phyloP scores from a whole-genome alignment of 2,329 filamentous ascomycete species.

The Aspergillus novoparasiticus region DNA sequence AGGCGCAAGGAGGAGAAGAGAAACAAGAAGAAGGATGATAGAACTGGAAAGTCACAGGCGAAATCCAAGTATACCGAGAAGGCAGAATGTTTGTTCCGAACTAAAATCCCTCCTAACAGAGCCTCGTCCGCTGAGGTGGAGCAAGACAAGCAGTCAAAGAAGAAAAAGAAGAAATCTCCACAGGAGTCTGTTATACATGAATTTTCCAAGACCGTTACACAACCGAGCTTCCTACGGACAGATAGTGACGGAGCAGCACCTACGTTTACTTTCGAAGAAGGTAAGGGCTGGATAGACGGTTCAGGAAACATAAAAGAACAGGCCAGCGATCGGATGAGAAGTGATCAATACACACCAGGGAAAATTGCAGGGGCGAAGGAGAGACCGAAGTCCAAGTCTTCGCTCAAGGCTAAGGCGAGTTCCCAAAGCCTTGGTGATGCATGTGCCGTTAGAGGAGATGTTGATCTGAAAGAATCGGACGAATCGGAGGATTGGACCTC shows the following conservation, averaged over 20 bases:
- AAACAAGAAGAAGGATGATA: conserved; percentile 56
- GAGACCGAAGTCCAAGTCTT: conserved; percentile 25
- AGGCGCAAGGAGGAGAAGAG: conserved; percentile 51
- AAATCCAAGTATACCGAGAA: conserved; percentile 80
- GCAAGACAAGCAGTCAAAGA: conserved; percentile 56
- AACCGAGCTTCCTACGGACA: conserved; percentile 77
- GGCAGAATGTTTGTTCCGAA: conserved; percentile 83
- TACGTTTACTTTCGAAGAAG: conserved; percentile 73
- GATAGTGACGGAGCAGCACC: conserved; percentile 48
- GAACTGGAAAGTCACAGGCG: conserved; percentile 58
- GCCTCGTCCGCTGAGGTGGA: conserved; percentile 37
- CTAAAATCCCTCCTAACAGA: conserved; percentile 67
- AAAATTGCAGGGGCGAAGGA: conserved; percentile 34
- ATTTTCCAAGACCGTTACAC: conserved; percentile 81
- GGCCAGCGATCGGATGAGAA: conserved; percentile 31
- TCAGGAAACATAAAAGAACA: conserved; percentile 69
- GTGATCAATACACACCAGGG: conserved; percentile 32
- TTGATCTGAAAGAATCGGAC: conserved; percentile 23
- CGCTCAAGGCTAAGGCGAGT: conserved; percentile 8
- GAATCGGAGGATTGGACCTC: conserved; percentile 40
- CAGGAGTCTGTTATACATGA: conserved; percentile 78
- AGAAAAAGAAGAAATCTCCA: conserved; percentile 63
- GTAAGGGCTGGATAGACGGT: conserved; percentile 84
- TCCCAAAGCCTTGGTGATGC: conserved; percentile 16
- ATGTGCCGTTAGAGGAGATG: conserved; percentile 12